Evolutionary conservation across 169 alveolate species (phyloP).

Genomic region (Cryptosporidium meleagridis): DNA sequence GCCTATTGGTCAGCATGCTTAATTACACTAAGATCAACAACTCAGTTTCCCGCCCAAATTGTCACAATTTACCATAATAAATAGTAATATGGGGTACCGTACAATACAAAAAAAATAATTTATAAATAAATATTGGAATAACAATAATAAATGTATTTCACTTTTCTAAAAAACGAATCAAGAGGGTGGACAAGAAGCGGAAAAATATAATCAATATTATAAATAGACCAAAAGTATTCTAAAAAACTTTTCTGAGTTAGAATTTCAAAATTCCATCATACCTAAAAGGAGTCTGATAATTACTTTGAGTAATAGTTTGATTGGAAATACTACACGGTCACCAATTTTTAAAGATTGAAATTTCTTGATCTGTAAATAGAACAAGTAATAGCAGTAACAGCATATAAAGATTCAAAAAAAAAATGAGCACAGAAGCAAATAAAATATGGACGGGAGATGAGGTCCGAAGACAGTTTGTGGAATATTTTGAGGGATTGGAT

Average conservation of each 20-base stretch:
- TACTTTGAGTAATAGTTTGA: no score
- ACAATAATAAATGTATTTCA: no score
- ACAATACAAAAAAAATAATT: no score
- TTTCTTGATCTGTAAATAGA: background rate
- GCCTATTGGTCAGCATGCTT: background rate
- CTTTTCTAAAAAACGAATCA: no score
- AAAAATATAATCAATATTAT: no score
- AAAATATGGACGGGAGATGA: constrained; percentile 76
- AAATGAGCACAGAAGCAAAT: background rate
- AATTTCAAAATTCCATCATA: no score
- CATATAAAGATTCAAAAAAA: background rate
- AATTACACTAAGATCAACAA: background rate
- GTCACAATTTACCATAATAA: background rate
- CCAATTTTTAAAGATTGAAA: background rate
- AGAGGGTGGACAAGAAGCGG: background rate
- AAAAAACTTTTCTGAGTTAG: background rate
- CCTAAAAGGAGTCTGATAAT: no score
- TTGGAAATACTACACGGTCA: background rate
- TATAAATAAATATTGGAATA: no score
- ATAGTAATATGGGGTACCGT: background rate
- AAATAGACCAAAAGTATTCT: background rate
- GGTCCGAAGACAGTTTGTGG: constrained; percentile 82
- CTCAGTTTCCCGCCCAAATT: background rate
- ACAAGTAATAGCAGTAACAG: background rate
- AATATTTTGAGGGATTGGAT: constrained; percentile 81